phyloP scores from a whole-genome alignment of 2,329 filamentous ascomycete species.

The Gnomoniopsis sp. region DNA sequence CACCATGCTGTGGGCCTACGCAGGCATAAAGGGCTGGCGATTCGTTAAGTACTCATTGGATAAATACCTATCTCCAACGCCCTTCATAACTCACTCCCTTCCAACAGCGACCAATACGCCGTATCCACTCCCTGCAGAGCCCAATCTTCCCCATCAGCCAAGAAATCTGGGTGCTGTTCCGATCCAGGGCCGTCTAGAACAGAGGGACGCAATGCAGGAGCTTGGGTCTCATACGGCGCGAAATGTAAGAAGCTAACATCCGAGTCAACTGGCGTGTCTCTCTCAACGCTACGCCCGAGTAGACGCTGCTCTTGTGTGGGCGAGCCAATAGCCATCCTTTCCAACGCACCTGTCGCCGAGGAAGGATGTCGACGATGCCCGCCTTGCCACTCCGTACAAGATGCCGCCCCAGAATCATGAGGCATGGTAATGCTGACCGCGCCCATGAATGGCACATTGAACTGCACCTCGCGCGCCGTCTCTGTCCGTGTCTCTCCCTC shows the following conservation, averaged over 20 bases:
- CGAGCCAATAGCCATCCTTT: slow-evolving; percentile 7
- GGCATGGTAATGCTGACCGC: slow-evolving; percentile 39
- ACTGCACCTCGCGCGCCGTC: slow-evolving; percentile 28
- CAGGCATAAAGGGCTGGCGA: too few species aligned
- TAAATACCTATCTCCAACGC: too few species aligned
- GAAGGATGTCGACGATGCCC: slow-evolving; percentile 3
- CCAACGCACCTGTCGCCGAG: not conserved
- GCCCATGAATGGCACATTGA: slow-evolving; percentile 45
- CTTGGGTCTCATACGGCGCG: slow-evolving; percentile 6
- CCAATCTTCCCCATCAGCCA: slow-evolving; percentile 21
- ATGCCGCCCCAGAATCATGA: not conserved
- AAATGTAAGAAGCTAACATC: slow-evolving; percentile 6
- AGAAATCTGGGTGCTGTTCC: slow-evolving; percentile 19
- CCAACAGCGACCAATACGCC: slow-evolving; percentile 21
- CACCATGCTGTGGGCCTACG: too few species aligned
- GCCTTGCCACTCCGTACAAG: not conserved
- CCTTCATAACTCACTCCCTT: slow-evolving; percentile 6
- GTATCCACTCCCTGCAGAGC: slow-evolving; percentile 22
- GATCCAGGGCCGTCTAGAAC: not conserved
- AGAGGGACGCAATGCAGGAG: not conserved
- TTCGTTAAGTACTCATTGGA: too few species aligned
- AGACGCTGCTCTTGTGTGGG: slow-evolving; percentile 7
- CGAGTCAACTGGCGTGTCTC: not conserved
- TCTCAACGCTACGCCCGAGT: not conserved
- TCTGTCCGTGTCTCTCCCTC: not conserved